Evolutionary conservation across 1,284 basidiomycete genomes (phyloP).

Genomic region (Coriolopsis trogii): DNA sequence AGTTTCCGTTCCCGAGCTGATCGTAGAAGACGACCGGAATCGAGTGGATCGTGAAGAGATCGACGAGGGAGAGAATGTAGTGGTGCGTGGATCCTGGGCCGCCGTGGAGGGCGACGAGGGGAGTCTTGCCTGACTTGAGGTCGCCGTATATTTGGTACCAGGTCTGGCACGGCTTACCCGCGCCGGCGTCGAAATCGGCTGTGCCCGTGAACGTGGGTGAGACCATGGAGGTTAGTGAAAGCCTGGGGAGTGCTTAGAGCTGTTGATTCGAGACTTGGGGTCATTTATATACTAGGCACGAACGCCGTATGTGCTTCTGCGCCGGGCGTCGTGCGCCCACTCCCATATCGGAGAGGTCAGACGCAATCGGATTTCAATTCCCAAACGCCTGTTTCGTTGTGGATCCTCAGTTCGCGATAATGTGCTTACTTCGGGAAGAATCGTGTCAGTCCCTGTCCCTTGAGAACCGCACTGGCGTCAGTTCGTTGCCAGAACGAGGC

Average conservation of each 20-base stretch:
- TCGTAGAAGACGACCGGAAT: constrained; percentile 54
- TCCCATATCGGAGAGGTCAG: too few species aligned
- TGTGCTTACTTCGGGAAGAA: too few species aligned
- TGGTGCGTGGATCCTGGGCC: constrained; percentile 47
- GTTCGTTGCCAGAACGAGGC: too few species aligned
- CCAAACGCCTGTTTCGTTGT: too few species aligned
- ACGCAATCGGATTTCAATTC: too few species aligned
- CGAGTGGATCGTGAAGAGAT: constrained; percentile 30
- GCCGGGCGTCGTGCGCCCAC: too few species aligned
- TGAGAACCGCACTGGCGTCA: too few species aligned
- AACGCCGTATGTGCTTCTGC: too few species aligned
- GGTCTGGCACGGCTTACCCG: constrained; percentile 27
- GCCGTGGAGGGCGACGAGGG: constrained; percentile 45
- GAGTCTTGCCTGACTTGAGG: constrained; percentile 31
- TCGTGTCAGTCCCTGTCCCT: too few species aligned
- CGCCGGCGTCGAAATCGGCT: constrained; percentile 17
- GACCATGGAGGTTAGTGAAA: constrained; percentile 10
- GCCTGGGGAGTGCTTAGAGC: background rate
- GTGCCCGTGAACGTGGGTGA: constrained; percentile 14
- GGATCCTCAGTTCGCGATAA: too few species aligned
- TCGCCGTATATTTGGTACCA: constrained; percentile 35
- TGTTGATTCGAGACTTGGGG: background rate
- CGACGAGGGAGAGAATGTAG: constrained; percentile 44
- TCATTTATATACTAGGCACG: background rate
- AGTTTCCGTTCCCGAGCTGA: constrained; percentile 50